Evolutionary conservation across 1,284 basidiomycete genomes (phyloP).

Genomic region (Hymenochaete sp.): DNA sequence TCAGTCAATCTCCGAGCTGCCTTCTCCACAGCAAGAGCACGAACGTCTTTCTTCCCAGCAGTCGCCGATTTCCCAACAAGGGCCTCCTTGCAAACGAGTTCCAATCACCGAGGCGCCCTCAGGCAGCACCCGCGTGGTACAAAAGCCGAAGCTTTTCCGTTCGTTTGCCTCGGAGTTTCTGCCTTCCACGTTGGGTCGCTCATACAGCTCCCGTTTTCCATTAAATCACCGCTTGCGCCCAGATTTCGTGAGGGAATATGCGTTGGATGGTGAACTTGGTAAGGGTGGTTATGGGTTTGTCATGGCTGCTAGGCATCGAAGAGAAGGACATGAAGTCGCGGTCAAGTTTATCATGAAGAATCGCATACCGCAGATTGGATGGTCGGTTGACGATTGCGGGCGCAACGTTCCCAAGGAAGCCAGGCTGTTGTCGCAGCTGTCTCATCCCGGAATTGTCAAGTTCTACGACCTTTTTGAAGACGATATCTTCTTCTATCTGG

Average conservation of each 20-base stretch:
- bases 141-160: conserved; percentile 10
- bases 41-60: too few species aligned
- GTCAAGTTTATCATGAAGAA: conserved; percentile 90
- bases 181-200: conserved; percentile 25
- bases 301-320: conserved; percentile 60
- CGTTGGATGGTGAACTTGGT: conserved; percentile 74
- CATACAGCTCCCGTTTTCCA: conserved; percentile 54
- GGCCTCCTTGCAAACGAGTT: conserved; percentile 11
- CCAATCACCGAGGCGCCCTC: conserved; percentile 6
- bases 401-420: conserved; percentile 74
- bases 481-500: conserved; percentile 76
- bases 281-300: conserved; percentile 92
- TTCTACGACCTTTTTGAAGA: conserved; percentile 84
- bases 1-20: background rate
- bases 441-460: conserved; percentile 75
- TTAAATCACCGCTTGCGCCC: conserved; percentile 53
- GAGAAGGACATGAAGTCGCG: conserved; percentile 61
- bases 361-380: conserved; percentile 73
- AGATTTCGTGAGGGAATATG: conserved; percentile 59
- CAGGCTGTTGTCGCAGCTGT: conserved; percentile 63
- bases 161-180: conserved; percentile 11
- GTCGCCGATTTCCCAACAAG: too few species aligned
- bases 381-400: conserved; percentile 58
- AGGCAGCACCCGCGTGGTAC: background rate
- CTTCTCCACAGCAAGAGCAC: conserved; percentile 4